These are phyloP conservation scores for Solioccasus polychromus DNA, from an alignment of 768 basidiomycete species.

Conservation along the genomic window DNA sequence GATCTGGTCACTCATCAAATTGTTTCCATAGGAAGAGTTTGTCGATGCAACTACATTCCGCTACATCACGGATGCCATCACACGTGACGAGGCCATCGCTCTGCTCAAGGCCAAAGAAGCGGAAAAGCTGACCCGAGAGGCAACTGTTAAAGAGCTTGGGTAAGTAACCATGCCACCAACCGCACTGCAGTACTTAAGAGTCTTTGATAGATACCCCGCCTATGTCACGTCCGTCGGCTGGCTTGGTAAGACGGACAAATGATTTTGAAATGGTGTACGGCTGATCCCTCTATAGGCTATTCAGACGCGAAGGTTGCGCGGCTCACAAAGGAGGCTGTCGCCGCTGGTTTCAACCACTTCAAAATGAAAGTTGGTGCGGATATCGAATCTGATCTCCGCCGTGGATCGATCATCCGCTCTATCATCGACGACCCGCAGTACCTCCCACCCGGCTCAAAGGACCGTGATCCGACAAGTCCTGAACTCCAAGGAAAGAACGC, in stretches of 20 bases:
- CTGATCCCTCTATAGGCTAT: slow-evolving; percentile 54
- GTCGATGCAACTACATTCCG: slow-evolving; percentile 76
- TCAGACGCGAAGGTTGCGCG: slow-evolving; percentile 87
- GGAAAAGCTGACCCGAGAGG: slow-evolving; percentile 77
- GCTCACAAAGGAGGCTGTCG: slow-evolving; percentile 82
- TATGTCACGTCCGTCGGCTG: slow-evolving; percentile 94
- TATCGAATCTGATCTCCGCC: slow-evolving; percentile 76
- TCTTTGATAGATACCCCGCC: slow-evolving; percentile 70
- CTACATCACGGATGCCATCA: slow-evolving; percentile 93
- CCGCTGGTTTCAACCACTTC: slow-evolving; percentile 94
- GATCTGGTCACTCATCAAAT: neutral
- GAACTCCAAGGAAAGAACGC: slow-evolving; percentile 87
- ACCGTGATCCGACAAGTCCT: slow-evolving; percentile 57
- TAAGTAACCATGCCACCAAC: slow-evolving; percentile 25
- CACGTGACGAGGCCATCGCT: slow-evolving; percentile 82
- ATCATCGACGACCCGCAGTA: slow-evolving; percentile 93
- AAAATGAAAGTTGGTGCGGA: slow-evolving; percentile 98
- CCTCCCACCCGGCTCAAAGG: slow-evolving; percentile 56
- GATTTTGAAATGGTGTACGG: neutral
- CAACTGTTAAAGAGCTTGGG: slow-evolving; percentile 68
- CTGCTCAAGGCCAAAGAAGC: slow-evolving; percentile 77
- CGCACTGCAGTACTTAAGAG: neutral
- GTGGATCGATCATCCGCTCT: slow-evolving; percentile 85
- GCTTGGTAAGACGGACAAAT: slow-evolving; percentile 51
- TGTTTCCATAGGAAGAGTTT: slow-evolving; percentile 61